Evolutionary conservation across 2,329 filamentous ascomycete genomes (phyloP), one percentile per base, ranked within the genome.

Genomic region (Alternaria sp.): DNA sequence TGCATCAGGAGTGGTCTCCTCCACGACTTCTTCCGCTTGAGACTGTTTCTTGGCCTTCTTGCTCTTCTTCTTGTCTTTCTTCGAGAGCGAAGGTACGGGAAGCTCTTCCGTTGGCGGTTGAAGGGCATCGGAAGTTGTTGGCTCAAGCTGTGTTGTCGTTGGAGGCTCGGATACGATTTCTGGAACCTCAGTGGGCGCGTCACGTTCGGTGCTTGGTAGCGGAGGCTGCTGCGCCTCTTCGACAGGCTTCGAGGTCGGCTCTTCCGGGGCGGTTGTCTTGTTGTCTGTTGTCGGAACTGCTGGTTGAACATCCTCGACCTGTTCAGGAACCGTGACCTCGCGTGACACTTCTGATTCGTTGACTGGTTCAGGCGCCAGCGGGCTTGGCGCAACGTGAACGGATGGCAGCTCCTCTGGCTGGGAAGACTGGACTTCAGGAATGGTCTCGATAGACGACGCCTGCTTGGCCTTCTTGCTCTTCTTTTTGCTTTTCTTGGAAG

Each of bases 381-480:
- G 32, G 11, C 17, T 32, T 30, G 61, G 25, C 13, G 32, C 54
- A 21, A 40, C 23, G 15, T 62, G 36, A 12, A 45, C n/a, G 32
- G 60, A 12, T 6, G 19, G 15, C 21, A 44, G 12, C 49, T 60
- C 46, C 28, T 65, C 59, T 21, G 57, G 36, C 30, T 55, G 55
- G 5, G 28, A 17, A 28, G 26, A 8, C 19, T 63, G 43, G 8
- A 36, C 26, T 26, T 65, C 66, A 15, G 58, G 36, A 15, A 52
- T 2, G 6, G 62, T 23, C n/a, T 67, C 65, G 19, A 59, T 12
- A 5, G 67, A 57, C 3, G 54, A 51, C 52, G 70, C 64, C 54
- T 72, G 71, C 57, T 74, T 74, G 13, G 51, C 57, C 60, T 77
- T 78, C 64, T 77, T 77, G n/a, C 52, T 69, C 55, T 77, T 78